These are phyloP conservation scores for Candida koratica DNA, from an alignment of 805 yeast genomes.

Conservation along the genomic window DNA sequence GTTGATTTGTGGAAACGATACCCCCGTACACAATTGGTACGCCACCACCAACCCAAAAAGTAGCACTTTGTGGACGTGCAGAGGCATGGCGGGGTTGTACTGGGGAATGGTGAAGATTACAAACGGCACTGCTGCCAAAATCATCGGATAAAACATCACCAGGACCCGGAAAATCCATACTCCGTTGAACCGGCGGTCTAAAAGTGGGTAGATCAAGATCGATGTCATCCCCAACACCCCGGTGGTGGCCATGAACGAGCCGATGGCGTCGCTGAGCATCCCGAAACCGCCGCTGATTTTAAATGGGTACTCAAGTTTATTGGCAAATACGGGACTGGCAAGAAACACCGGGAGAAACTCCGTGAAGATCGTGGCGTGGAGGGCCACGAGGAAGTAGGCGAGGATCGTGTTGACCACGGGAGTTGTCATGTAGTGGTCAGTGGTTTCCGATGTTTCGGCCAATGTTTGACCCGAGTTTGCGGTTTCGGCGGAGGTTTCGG, in stretches of 20 bases:
- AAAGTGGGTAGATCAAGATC: conserved; percentile 36
- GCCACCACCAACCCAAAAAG: conserved; percentile 28
- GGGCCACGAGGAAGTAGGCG: conserved; percentile 30
- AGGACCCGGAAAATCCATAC: conserved; percentile 21
- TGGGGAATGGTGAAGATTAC: conserved; percentile 28
- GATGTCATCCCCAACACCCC: conserved; percentile 35
- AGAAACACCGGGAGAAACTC: conserved; percentile 35
- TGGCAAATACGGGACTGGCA: conserved; percentile 21
- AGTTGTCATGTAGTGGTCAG: conserved; percentile 20
- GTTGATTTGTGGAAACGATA: conserved; percentile 34
- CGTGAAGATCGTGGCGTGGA: conserved; percentile 27
- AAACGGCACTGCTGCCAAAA: conserved; percentile 28
- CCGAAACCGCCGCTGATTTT: conserved; percentile 35
- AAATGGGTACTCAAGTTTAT: conserved; percentile 27
- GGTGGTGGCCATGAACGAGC: conserved; percentile 32
- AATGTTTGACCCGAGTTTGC: background rate
- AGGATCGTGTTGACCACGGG: conserved; percentile 27
- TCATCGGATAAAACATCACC: conserved; percentile 28
- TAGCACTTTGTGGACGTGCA: conserved; percentile 24
- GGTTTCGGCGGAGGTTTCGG: background rate
- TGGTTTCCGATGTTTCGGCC: background rate
- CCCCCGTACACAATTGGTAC: conserved; percentile 28
- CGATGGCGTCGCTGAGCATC: conserved; percentile 24
- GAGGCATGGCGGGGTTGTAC: conserved; percentile 23
- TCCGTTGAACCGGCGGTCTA: conserved; percentile 23